Percentiles rank a stretch among this genome's conserved stretches.
Evolutionary conservation across 1,139 yeast species (phyloP).

Genomic region (Suhomyces bolitotheri): DNA sequence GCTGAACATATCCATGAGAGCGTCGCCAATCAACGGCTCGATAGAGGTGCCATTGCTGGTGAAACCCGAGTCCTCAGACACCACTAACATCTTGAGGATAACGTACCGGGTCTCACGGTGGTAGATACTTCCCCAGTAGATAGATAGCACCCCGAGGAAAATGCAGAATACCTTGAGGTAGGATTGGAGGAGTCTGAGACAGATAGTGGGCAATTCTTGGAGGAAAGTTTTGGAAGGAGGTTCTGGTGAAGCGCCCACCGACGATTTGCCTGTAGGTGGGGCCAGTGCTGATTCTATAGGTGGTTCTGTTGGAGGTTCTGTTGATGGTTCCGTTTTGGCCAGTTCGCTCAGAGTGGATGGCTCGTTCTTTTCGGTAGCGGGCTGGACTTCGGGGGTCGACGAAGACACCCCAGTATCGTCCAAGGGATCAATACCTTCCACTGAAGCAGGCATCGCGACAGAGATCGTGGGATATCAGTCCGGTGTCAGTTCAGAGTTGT

Average conservation of each 20-base stretch:
- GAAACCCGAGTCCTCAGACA: constrained; percentile 42
- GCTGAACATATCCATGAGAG: constrained; percentile 28
- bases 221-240: not conserved
- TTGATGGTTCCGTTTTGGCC: not conserved
- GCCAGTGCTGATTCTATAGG: too few species aligned
- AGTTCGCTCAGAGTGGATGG: not conserved
- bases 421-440: constrained; percentile 1
- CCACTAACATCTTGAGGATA: constrained; percentile 48
- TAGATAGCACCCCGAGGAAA: constrained; percentile 39
- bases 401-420: too few species aligned
- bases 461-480: too few species aligned
- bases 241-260: too few species aligned
- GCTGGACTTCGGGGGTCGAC: too few species aligned
- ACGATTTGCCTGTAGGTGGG: too few species aligned
- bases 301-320: not conserved
- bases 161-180: constrained; percentile 21
- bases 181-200: constrained; percentile 10
- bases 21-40: constrained; percentile 33
- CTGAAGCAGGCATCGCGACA: not conserved
- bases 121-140: constrained; percentile 64
- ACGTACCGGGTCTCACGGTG: constrained; percentile 36
- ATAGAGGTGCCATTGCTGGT: constrained; percentile 21
- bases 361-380: not conserved
- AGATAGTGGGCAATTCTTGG: constrained; percentile 1
- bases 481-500: too few species aligned